These are phyloP conservation scores for Tolypocladium album DNA, from an alignment of 2,329 filamentous ascomycete species.

Conservation along the genomic window DNA sequence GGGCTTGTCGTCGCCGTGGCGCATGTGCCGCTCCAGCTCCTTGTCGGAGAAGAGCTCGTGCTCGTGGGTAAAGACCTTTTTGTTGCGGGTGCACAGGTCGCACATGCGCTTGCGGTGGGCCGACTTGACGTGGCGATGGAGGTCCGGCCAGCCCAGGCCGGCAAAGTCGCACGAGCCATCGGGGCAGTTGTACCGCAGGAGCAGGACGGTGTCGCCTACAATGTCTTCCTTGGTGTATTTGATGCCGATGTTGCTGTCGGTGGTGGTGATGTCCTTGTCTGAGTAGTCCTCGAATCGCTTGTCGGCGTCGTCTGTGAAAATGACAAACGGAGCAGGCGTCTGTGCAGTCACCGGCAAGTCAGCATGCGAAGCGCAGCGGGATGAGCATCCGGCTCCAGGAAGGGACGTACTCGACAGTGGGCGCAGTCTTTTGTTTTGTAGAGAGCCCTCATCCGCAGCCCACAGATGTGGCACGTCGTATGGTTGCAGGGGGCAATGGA, in stretches of 20 bases:
- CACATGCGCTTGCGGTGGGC: slow-evolving; percentile 83
- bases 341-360: slow-evolving; percentile 15
- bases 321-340: slow-evolving; percentile 67
- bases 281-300: slow-evolving; percentile 83
- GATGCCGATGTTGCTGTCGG: slow-evolving; percentile 81
- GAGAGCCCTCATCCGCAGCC: slow-evolving; percentile 77
- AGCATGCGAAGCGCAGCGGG: slow-evolving; percentile 3
- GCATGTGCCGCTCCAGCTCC: slow-evolving; percentile 80
- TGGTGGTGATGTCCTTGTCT: slow-evolving; percentile 60
- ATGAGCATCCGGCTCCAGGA: no score
- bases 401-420: slow-evolving; percentile 69
- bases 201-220: slow-evolving; percentile 76
- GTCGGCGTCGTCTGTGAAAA: slow-evolving; percentile 77
- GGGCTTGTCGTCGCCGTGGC: slow-evolving; percentile 79
- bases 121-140: slow-evolving; percentile 66
- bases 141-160: slow-evolving; percentile 52
- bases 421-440: slow-evolving; percentile 96
- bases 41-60: slow-evolving; percentile 80
- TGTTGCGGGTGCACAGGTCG: slow-evolving; percentile 82
- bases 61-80: slow-evolving; percentile 97
- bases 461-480: slow-evolving; percentile 92
- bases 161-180: slow-evolving; percentile 71
- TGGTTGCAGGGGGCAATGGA: slow-evolving; percentile 93
- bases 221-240: slow-evolving; percentile 84
- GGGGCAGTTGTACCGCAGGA: slow-evolving; percentile 92